Evolutionary conservation across 768 basidiomycete species (phyloP).

Genomic region (Boletus subparvulus): DNA sequence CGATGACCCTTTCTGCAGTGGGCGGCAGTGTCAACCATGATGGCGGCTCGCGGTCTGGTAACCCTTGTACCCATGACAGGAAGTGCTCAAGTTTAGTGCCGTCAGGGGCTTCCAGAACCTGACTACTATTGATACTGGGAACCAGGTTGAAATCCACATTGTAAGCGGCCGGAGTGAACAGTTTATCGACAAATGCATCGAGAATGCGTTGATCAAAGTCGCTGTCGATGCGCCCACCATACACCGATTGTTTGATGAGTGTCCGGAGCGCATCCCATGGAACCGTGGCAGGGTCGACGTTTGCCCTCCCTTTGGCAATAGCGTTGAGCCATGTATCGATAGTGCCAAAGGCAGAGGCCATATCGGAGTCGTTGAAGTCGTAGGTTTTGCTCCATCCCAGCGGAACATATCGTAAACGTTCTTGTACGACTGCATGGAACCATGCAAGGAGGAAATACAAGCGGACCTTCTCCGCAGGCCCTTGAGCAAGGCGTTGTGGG

Average conservation of each 20-base stretch:
- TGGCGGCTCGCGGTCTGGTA: slow-evolving; percentile 93
- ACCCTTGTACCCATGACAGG: slow-evolving; percentile 80
- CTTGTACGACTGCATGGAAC: slow-evolving; percentile 99
- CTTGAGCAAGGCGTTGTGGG: slow-evolving; percentile 69
- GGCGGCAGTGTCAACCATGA: slow-evolving; percentile 93
- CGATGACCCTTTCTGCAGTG: slow-evolving; percentile 90
- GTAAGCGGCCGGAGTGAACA: slow-evolving; percentile 88
- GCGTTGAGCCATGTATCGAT: slow-evolving; percentile 88
- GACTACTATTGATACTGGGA: slow-evolving; percentile 54
- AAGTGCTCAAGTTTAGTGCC: slow-evolving; percentile 93
- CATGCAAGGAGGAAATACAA: slow-evolving; percentile 96
- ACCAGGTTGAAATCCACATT: slow-evolving; percentile 93
- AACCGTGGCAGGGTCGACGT: slow-evolving; percentile 87
- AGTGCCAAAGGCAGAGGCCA: slow-evolving; percentile 86
- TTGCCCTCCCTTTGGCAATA: slow-evolving; percentile 83
- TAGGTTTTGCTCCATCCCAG: slow-evolving; percentile 96
- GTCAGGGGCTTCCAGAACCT: slow-evolving; percentile 74
- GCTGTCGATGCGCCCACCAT: slow-evolving; percentile 91
- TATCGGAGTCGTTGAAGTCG: slow-evolving; percentile 99
- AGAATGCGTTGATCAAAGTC: slow-evolving; percentile 93
- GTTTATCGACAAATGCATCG: slow-evolving; percentile 86
- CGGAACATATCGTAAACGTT: slow-evolving; percentile 93
- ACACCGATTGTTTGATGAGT: slow-evolving; percentile 93
- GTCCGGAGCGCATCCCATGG: slow-evolving; percentile 96
- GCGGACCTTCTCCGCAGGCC: slow-evolving; percentile 90